Conservation (phyloP, 352 stramenopile genomes). For the Phytophthora meadii region DNA sequence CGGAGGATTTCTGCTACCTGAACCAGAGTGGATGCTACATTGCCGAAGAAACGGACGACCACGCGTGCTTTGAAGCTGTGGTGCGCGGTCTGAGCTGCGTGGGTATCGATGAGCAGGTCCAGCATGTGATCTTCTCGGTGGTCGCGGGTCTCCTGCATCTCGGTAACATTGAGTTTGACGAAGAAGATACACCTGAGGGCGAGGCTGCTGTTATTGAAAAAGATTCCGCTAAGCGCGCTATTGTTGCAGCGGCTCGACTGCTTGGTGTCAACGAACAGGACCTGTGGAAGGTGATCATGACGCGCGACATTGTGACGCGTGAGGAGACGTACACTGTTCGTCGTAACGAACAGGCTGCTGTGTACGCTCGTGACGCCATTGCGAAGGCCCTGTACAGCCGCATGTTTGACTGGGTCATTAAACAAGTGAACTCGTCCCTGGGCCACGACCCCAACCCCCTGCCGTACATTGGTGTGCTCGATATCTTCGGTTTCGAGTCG, state of each 20-base stretch:
- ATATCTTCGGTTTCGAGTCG: slow-evolving; percentile 93
- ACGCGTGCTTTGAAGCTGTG: slow-evolving; percentile 77
- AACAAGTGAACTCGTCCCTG: slow-evolving; percentile 90
- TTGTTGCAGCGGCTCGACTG: slow-evolving; percentile 62
- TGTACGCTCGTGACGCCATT: slow-evolving; percentile 92
- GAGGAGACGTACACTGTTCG: slow-evolving; percentile 87
- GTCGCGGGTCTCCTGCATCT: slow-evolving; percentile 96
- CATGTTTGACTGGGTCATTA: slow-evolving; percentile 94
- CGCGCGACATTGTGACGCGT: slow-evolving; percentile 87
- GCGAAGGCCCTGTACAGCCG: slow-evolving; percentile 94
- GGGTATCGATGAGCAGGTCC: slow-evolving; percentile 70
- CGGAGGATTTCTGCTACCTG: slow-evolving; percentile 93
- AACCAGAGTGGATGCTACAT: slow-evolving; percentile 95
- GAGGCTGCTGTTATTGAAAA: slow-evolving; percentile 83
- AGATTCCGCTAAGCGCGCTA: slow-evolving; percentile 63
- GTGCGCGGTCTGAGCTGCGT: slow-evolving; percentile 79
- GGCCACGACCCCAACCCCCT: slow-evolving; percentile 78
- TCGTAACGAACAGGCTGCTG: slow-evolving; percentile 80
- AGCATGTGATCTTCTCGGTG: slow-evolving; percentile 92
- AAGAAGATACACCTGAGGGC: slow-evolving; percentile 85
- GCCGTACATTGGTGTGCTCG: slow-evolving; percentile 91
- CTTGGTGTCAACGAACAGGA: slow-evolving; percentile 70
- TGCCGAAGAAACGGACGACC: slow-evolving; percentile 93
- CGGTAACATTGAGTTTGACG: slow-evolving; percentile 96
- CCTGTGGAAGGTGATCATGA: slow-evolving; percentile 84